A percentile compares a stretch with the other conserved stretches of the same genome.
Evolutionary conservation across 768 basidiomycete species (phyloP).

Genomic region (Rhodotorula kratochvilovae): DNA sequence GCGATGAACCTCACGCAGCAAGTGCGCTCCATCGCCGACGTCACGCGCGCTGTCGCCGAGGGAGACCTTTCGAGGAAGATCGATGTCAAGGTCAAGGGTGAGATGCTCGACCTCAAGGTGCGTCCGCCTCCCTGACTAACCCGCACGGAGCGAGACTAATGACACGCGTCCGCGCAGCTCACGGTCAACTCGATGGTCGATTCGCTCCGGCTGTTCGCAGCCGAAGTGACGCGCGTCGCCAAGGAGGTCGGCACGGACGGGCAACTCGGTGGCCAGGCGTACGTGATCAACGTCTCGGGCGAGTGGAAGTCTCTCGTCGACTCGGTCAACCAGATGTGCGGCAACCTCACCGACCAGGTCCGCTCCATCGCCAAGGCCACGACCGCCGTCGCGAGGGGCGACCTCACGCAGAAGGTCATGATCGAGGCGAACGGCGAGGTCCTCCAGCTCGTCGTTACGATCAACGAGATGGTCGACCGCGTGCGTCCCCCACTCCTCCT

Average conservation of each 20-base stretch:
- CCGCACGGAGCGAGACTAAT: neutral
- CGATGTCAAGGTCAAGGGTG: slow-evolving; percentile 87
- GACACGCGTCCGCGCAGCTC: slow-evolving; percentile 49
- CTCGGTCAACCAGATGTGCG: slow-evolving; percentile 65
- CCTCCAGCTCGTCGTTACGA: slow-evolving; percentile 90
- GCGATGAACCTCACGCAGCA: slow-evolving; percentile 51
- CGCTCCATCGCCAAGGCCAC: slow-evolving; percentile 89
- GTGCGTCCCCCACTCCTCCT: slow-evolving; percentile 40
- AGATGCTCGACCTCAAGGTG: slow-evolving; percentile 72
- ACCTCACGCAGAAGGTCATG: slow-evolving; percentile 86
- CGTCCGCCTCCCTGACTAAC: neutral
- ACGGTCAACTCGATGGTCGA: slow-evolving; percentile 95
- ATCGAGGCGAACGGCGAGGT: slow-evolving; percentile 94
- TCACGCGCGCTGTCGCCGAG: slow-evolving; percentile 87
- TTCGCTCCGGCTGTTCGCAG: slow-evolving; percentile 45
- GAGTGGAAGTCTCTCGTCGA: slow-evolving; percentile 49
- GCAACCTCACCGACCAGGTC: slow-evolving; percentile 82
- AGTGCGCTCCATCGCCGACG: slow-evolving; percentile 87
- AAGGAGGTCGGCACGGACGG: slow-evolving; percentile 90
- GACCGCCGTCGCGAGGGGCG: slow-evolving; percentile 89
- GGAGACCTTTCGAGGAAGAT: slow-evolving; percentile 80
- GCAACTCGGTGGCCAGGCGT: slow-evolving; percentile 87
- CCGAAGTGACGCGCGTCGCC: slow-evolving; percentile 72
- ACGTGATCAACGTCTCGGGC: slow-evolving; percentile 51
- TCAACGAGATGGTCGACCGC: slow-evolving; percentile 80